A percentile compares a stretch with the other conserved stretches of the same genome.
These are phyloP conservation scores for Dactylellina parvicollis DNA, from an alignment of 2,329 filamentous ascomycete species.

Conservation along the genomic window DNA sequence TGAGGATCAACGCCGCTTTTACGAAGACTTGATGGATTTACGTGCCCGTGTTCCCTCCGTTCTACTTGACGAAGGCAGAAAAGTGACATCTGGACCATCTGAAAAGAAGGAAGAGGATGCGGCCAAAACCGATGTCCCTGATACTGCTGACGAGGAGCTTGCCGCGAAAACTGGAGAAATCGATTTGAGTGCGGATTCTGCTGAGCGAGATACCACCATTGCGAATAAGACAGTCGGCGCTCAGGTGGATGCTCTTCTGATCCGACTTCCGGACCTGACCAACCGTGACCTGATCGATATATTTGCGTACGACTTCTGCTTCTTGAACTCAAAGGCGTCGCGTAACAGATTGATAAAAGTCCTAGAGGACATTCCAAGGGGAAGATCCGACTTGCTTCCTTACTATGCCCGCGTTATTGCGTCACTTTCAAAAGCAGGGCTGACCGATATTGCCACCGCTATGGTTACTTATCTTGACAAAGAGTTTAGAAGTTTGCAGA, in stretches of 20 bases:
- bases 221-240: constrained; percentile 97
- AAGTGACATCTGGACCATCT: constrained; percentile 62
- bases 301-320: constrained; percentile 95
- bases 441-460: constrained; percentile 92
- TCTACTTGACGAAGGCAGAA: constrained; percentile 90
- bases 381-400: constrained; percentile 87
- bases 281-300: constrained; percentile 93
- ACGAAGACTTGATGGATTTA: constrained; percentile 93
- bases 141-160: constrained; percentile 77
- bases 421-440: constrained; percentile 84
- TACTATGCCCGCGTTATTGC: constrained; percentile 92
- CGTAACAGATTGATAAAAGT: constrained; percentile 93
- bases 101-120: constrained; percentile 71
- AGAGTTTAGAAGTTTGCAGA: constrained; percentile 94
- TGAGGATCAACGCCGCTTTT: constrained; percentile 96
- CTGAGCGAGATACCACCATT: constrained; percentile 92
- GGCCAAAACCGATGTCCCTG: constrained; percentile 60
- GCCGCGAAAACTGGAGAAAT: constrained; percentile 66
- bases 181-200: constrained; percentile 66
- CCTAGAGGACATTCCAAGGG: constrained; percentile 92
- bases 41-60: constrained; percentile 96
- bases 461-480: constrained; percentile 92
- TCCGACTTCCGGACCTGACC: constrained; percentile 87
- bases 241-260: constrained; percentile 89
- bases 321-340: constrained; percentile 97